These are phyloP conservation scores for Rhizopogon sp. DNA, from an alignment of 768 basidiomycete species.

Conservation along the genomic window DNA sequence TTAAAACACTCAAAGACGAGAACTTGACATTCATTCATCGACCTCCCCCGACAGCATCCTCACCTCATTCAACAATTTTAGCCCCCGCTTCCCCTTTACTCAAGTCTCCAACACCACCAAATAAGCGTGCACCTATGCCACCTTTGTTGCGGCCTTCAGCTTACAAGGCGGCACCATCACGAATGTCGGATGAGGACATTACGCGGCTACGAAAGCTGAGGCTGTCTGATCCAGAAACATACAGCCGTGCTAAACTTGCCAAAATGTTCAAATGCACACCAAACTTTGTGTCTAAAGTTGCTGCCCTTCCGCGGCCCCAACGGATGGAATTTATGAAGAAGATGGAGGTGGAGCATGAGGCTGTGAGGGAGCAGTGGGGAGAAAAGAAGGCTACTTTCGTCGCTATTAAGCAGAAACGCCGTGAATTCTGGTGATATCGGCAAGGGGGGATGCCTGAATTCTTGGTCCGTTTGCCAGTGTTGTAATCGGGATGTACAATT, in stretches of 20 bases:
- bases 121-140: conserved; percentile 34
- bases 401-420: conserved; percentile 64
- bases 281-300: conserved; percentile 59
- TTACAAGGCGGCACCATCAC: conserved; percentile 28
- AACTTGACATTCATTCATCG: conserved; percentile 78
- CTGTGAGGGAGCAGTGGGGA: conserved; percentile 57
- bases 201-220: conserved; percentile 56
- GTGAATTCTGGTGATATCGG: conserved; percentile 62
- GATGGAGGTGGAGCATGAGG: conserved; percentile 44
- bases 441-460: background rate
- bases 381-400: conserved; percentile 57
- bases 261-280: conserved; percentile 71
- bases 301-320: conserved; percentile 52
- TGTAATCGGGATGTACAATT: background rate
- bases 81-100: conserved; percentile 71
- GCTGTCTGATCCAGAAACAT: conserved; percentile 47
- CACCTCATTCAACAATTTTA: conserved; percentile 67
- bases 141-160: conserved; percentile 42
- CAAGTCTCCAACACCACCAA: conserved; percentile 26
- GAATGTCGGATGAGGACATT: conserved; percentile 48
- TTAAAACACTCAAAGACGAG: conserved; percentile 45
- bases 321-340: conserved; percentile 37
- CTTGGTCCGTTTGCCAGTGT: background rate
- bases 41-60: conserved; percentile 73
- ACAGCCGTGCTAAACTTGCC: conserved; percentile 66